These are phyloP conservation scores for Paecilomyces sp. DNA, from an alignment of 2,329 filamentous ascomycete species.

Conservation along the genomic window DNA sequence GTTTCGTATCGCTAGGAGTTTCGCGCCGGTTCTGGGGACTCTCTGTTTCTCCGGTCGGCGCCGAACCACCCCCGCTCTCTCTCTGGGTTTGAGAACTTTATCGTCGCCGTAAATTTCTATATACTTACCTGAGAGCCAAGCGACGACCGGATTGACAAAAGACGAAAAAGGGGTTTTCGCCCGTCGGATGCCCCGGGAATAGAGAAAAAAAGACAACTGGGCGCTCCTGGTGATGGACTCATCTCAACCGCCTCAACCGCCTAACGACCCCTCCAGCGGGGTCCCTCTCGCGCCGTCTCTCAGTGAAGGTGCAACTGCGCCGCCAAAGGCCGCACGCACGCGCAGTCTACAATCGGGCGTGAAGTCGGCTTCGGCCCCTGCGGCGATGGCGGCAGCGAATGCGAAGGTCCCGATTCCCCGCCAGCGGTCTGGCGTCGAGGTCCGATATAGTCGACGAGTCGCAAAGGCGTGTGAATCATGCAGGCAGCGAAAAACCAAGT, in stretches of 20 bases:
- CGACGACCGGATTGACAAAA: too few relatives aligned
- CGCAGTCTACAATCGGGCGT: not conserved
- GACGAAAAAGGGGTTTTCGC: not conserved
- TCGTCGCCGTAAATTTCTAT: too few relatives aligned
- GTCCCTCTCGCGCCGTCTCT: not conserved
- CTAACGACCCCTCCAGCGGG: not conserved
- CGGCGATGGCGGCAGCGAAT: slow-evolving; percentile 2
- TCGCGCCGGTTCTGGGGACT: too few relatives aligned
- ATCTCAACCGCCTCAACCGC: not conserved
- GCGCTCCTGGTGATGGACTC: not conserved
- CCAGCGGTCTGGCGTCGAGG: slow-evolving; percentile 9
- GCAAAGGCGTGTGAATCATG: slow-evolving; percentile 37
- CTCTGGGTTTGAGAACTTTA: too few relatives aligned
- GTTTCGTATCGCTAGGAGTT: too few relatives aligned
- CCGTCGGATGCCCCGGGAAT: not conserved
- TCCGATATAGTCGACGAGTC: slow-evolving; percentile 20
- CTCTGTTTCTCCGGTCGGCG: too few relatives aligned
- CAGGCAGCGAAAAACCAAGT: slow-evolving; percentile 37
- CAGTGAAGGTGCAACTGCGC: not conserved
- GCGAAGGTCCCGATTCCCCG: slow-evolving; percentile 26
- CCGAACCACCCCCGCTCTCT: too few relatives aligned
- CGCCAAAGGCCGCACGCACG: not conserved
- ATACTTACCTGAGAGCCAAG: too few relatives aligned
- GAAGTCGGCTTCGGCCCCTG: not conserved
- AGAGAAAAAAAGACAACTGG: not conserved